A percentile compares a stretch with the other conserved stretches of the same genome.
These are phyloP conservation scores for Acacia concinna DNA, from an alignment of 331 rosid genomes.

Conservation along the genomic window DNA sequence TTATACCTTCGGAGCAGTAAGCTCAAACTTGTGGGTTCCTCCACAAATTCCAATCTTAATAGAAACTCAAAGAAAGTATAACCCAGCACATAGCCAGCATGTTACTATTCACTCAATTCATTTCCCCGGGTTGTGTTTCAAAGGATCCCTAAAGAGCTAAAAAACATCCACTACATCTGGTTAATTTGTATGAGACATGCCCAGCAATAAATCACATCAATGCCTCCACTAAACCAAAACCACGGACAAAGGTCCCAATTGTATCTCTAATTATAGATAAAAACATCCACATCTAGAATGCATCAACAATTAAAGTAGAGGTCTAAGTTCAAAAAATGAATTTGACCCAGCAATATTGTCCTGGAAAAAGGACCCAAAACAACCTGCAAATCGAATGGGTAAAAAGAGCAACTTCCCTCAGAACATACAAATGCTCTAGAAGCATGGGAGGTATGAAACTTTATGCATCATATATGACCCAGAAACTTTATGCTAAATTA, in stretches of 20 bases:
- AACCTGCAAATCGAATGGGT: not conserved
- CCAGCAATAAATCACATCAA: not conserved
- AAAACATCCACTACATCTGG: not conserved
- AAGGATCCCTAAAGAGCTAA: not conserved
- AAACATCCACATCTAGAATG: not conserved
- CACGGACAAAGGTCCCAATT: not conserved
- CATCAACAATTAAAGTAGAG: not conserved
- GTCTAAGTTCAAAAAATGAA: not conserved
- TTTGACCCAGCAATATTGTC: not conserved
- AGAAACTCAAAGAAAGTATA: conserved; percentile 9
- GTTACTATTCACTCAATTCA: not conserved
- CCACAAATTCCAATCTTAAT: conserved; percentile 6
- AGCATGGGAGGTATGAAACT: not conserved
- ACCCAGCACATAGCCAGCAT: conserved; percentile 2
- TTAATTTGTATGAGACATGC: conserved; percentile 1
- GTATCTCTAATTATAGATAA: not conserved
- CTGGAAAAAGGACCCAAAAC: not conserved
- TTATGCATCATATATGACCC: not conserved
- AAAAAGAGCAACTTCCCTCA: not conserved
- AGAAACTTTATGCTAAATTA: not conserved
- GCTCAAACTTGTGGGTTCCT: conserved; percentile 24
- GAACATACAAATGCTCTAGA: not conserved
- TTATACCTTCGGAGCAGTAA: conserved; percentile 1
- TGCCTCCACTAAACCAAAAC: not conserved
- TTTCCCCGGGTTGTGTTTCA: not conserved